These are phyloP conservation scores for Nothophaeocryptopus gaeumannii DNA, from an alignment of 2,329 filamentous ascomycete species.

Conservation along the genomic window DNA sequence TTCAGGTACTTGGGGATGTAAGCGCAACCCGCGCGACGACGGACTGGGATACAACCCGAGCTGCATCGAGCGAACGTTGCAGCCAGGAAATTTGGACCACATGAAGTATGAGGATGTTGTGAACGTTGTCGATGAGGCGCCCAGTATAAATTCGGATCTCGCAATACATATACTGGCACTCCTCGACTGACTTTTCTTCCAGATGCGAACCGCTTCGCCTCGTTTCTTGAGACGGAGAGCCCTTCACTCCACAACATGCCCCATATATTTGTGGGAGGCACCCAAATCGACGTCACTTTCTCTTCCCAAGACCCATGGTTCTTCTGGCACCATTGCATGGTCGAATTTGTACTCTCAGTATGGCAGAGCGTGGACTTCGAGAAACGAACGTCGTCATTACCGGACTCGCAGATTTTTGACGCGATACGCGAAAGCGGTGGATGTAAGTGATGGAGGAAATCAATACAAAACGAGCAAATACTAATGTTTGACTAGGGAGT, in stretches of 20 bases:
- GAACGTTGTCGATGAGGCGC: slow-evolving; percentile 6
- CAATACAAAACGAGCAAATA: too few relatives aligned
- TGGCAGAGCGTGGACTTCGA: slow-evolving; percentile 46
- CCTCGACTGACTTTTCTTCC: slow-evolving; percentile 19
- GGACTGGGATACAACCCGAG: slow-evolving; percentile 17
- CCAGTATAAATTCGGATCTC: not conserved
- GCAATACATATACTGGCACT: not conserved
- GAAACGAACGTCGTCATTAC: slow-evolving; percentile 7
- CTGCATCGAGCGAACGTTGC: slow-evolving; percentile 16
- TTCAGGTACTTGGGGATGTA: slow-evolving; percentile 14
- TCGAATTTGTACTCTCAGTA: slow-evolving; percentile 47
- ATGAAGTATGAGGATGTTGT: slow-evolving; percentile 18
- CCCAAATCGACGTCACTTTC: slow-evolving; percentile 22
- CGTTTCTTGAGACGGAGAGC: slow-evolving; percentile 10
- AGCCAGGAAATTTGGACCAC: slow-evolving; percentile 3
- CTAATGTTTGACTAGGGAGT: not conserved
- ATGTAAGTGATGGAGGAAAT: slow-evolving; percentile 10
- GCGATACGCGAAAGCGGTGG: not conserved
- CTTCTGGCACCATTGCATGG: slow-evolving; percentile 47
- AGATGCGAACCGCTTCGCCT: slow-evolving; percentile 25
- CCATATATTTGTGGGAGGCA: slow-evolving; percentile 16
- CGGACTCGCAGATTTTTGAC: slow-evolving; percentile 9
- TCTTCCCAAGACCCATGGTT: slow-evolving; percentile 47
- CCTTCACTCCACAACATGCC: slow-evolving; percentile 9
- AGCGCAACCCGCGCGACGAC: slow-evolving; percentile 18